These are phyloP conservation scores for Chaetoceros muelleri DNA, from an alignment of 108 stramenopile genomes.

Conservation along the genomic window DNA sequence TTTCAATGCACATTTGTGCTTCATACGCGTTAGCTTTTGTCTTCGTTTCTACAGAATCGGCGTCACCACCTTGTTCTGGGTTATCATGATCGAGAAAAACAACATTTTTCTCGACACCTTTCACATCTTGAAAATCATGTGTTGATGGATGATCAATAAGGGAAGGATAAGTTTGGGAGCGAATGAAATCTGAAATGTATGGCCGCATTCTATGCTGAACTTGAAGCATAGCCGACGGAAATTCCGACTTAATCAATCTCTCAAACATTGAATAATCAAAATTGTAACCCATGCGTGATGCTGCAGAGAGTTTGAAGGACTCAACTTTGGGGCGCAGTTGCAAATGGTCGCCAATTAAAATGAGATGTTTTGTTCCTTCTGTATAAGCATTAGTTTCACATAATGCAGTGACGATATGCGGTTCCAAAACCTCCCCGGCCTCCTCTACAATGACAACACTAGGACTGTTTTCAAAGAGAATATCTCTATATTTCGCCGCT, in stretches of 20 bases:
- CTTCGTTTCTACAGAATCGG: slow-evolving; percentile 7
- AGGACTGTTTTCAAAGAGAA: slow-evolving; percentile 18
- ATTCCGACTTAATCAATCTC: slow-evolving; percentile 25
- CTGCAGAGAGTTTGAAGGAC: slow-evolving; percentile 36
- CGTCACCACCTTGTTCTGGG: slow-evolving; percentile 19
- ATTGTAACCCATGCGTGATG: slow-evolving; percentile 35
- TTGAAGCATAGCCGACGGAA: slow-evolving; percentile 19
- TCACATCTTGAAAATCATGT: slow-evolving; percentile 13
- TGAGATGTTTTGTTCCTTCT: slow-evolving; percentile 53
- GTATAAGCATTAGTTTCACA: too few relatives aligned
- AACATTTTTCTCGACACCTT: slow-evolving; percentile 19
- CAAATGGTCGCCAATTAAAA: slow-evolving; percentile 76
- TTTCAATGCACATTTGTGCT: slow-evolving; percentile 25
- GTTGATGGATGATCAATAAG: slow-evolving; percentile 31
- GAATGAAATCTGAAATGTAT: slow-evolving; percentile 23
- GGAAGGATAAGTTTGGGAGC: slow-evolving; percentile 30
- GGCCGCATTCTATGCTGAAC: slow-evolving; percentile 44
- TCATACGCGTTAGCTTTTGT: slow-evolving; percentile 32
- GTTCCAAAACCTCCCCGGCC: slow-evolving; percentile 64
- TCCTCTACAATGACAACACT: slow-evolving; percentile 54
- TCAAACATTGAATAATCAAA: slow-evolving; percentile 52
- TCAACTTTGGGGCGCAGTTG: slow-evolving; percentile 76
- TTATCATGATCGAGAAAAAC: slow-evolving; percentile 33
- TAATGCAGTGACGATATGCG: slow-evolving; percentile 43
- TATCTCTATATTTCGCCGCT: slow-evolving; percentile 30